Evolutionary conservation across 1,284 basidiomycete species (phyloP).

Genomic region (Ustilago hordei): DNA sequence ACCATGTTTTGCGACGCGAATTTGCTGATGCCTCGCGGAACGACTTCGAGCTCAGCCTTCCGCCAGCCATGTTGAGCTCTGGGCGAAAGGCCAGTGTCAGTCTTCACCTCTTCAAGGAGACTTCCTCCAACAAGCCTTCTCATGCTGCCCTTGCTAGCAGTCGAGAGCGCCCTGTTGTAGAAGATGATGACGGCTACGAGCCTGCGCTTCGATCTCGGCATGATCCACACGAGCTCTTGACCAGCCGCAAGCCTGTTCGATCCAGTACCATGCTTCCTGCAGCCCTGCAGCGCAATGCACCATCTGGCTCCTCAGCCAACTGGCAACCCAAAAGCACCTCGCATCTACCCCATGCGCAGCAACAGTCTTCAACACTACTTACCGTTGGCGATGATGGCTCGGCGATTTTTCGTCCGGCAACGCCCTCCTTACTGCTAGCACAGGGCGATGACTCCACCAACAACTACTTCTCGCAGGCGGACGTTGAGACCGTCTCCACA

Average conservation of each 20-base stretch:
- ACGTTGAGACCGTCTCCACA: slow-evolving; percentile 8
- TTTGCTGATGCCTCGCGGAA: slow-evolving; percentile 29
- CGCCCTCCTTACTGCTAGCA: slow-evolving; percentile 37
- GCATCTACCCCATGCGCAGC: not conserved
- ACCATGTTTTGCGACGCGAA: slow-evolving; percentile 26
- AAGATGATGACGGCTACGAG: slow-evolving; percentile 2
- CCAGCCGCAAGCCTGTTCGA: slow-evolving; percentile 20
- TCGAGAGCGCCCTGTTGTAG: slow-evolving; percentile 27
- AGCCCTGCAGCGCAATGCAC: slow-evolving; percentile 13
- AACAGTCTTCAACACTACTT: slow-evolving; percentile 10
- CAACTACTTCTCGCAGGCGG: slow-evolving; percentile 18
- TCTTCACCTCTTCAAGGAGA: slow-evolving; percentile 65
- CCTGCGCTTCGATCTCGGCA: slow-evolving; percentile 9
- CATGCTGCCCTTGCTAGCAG: slow-evolving; percentile 28
- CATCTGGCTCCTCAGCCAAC: slow-evolving; percentile 7
- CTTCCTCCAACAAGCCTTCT: slow-evolving; percentile 47
- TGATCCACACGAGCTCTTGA: slow-evolving; percentile 12
- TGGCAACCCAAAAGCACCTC: slow-evolving; percentile 4
- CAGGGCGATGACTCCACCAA: slow-evolving; percentile 13
- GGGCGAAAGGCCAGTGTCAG: slow-evolving; percentile 64
- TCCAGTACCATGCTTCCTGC: slow-evolving; percentile 26
- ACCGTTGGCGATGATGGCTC: slow-evolving; percentile 8
- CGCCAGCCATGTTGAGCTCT: slow-evolving; percentile 57
- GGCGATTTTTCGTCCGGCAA: slow-evolving; percentile 29
- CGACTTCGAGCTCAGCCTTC: slow-evolving; percentile 45